Conservation (phyloP, 177 flowering plant species). For the Telopea speciosissima region DNA sequence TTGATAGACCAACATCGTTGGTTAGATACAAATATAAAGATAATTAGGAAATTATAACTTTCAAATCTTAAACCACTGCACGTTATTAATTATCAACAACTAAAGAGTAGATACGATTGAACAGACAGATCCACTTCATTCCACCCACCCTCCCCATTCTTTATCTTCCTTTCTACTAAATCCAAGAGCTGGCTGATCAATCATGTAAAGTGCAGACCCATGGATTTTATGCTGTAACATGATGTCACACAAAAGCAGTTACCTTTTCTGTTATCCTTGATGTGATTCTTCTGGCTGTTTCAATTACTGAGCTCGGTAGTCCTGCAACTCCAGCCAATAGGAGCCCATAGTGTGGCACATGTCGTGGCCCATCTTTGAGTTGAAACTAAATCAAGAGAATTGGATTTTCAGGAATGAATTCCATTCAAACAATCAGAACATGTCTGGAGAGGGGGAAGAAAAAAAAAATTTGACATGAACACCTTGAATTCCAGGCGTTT, state of each 20-base stretch:
- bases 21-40: too few species aligned
- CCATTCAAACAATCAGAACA: background rate
- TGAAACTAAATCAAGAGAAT: constrained; percentile 47
- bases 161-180: too few species aligned
- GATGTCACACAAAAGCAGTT: background rate
- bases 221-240: background rate
- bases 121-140: too few species aligned
- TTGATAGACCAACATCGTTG: too few species aligned
- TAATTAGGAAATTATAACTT: too few species aligned
- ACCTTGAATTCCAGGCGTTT: constrained; percentile 93
- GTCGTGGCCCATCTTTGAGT: constrained; percentile 73
- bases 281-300: constrained; percentile 73
- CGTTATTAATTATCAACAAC: too few species aligned
- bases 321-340: constrained; percentile 93
- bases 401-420: background rate
- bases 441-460: background rate
- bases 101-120: too few species aligned
- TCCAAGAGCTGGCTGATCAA: too few species aligned
- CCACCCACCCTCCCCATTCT: too few species aligned
- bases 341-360: constrained; percentile 87
- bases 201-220: too few species aligned
- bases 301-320: constrained; percentile 67
- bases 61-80: too few species aligned
- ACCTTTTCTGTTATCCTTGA: constrained; percentile 71
- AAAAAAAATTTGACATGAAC: background rate